Evolutionary conservation across 2,329 filamentous ascomycete species (phyloP).

Genomic region (Claviceps capensis): DNA sequence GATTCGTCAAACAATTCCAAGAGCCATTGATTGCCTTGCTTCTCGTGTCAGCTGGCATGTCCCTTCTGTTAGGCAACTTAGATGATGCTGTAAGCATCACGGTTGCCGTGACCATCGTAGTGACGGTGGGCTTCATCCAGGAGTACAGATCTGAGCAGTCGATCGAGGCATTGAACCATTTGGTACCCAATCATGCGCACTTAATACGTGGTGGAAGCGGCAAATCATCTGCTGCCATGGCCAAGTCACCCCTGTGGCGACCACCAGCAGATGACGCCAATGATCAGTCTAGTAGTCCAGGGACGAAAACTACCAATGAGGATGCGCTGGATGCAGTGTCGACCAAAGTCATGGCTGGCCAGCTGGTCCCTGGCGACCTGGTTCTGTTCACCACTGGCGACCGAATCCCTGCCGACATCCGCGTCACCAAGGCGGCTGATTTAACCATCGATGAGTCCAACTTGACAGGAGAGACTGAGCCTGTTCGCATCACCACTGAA

Average conservation of each 20-base stretch:
- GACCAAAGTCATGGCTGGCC: slow-evolving; percentile 70
- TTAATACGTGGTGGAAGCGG: slow-evolving; percentile 55
- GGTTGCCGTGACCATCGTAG: slow-evolving; percentile 90
- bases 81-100: slow-evolving; percentile 95
- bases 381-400: slow-evolving; percentile 93
- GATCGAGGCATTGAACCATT: slow-evolving; percentile 80
- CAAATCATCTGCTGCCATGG: slow-evolving; percentile 16
- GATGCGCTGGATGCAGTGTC: slow-evolving; percentile 58
- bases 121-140: slow-evolving; percentile 90
- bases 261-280: slow-evolving; percentile 27
- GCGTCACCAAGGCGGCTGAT: slow-evolving; percentile 81
- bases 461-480: slow-evolving; percentile 90
- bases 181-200: slow-evolving; percentile 92
- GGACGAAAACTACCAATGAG: slow-evolving; percentile 45
- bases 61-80: slow-evolving; percentile 79
- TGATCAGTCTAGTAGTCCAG: slow-evolving; percentile 28
- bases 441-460: slow-evolving; percentile 95
- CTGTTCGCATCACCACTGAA: slow-evolving; percentile 64
- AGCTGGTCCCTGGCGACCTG: slow-evolving; percentile 83
- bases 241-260: slow-evolving; percentile 34
- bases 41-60: slow-evolving; percentile 75
- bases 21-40: slow-evolving; percentile 91
- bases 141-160: slow-evolving; percentile 98
- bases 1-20: slow-evolving; percentile 93
- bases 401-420: slow-evolving; percentile 88